These are phyloP conservation scores for Phylloporus arenicola DNA, from an alignment of 768 basidiomycete species.

Conservation along the genomic window DNA sequence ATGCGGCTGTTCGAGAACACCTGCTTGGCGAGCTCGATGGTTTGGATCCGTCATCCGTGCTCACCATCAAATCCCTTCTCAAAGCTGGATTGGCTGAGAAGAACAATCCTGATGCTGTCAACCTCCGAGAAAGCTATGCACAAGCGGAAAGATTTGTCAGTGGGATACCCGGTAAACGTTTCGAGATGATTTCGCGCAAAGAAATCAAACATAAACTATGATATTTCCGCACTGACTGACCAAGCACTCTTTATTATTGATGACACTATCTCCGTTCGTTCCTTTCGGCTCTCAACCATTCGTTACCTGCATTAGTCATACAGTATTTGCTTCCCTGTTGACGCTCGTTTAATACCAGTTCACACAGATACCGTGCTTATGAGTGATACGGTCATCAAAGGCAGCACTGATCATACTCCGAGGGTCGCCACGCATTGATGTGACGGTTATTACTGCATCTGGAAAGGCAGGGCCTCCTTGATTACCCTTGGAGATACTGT, in stretches of 20 bases:
- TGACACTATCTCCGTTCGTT: background rate
- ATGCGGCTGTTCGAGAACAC: constrained; percentile 43
- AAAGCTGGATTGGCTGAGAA: constrained; percentile 53
- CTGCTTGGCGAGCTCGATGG: constrained; percentile 52
- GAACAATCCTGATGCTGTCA: constrained; percentile 58
- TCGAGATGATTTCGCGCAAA: constrained; percentile 51
- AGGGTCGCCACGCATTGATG: background rate
- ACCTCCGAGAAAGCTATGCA: constrained; percentile 65
- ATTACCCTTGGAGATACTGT: too few species aligned
- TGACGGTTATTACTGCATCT: background rate
- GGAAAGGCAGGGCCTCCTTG: background rate
- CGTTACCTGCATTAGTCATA: background rate
- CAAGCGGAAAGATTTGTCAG: constrained; percentile 63
- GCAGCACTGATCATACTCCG: background rate
- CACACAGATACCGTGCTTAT: background rate
- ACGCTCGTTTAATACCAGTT: background rate
- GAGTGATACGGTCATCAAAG: too few species aligned
- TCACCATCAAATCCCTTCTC: constrained; percentile 50
- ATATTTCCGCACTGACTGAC: background rate
- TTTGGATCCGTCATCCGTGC: constrained; percentile 51
- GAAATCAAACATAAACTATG: constrained; percentile 65
- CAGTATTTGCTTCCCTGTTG: background rate
- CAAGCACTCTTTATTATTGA: background rate
- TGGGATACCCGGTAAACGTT: constrained; percentile 51
- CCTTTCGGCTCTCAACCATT: background rate